Base-by-base conservation (phyloP, 2,329 filamentous ascomycete genomes). In the Elsinoe arachidis region DNA sequence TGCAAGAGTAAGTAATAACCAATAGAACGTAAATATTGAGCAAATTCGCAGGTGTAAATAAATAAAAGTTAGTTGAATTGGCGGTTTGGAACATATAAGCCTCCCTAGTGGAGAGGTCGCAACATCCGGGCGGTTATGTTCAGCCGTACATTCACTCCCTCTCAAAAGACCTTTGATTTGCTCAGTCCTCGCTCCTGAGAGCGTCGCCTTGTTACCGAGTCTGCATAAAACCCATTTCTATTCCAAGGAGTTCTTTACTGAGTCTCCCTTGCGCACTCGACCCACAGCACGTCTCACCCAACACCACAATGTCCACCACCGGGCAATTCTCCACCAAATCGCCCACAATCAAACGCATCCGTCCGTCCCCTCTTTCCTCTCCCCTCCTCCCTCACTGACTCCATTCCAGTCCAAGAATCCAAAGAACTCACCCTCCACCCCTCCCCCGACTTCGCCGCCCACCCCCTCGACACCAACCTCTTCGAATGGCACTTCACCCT, bases 401-500 rank as follows among this genome's bases (percentile, higher is more conserved):
- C 56, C 17, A 43, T 66, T 70, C 43, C 63, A 89, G 86, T 96
- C 68, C 90, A 89, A 73, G 93, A 97, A 83, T 91, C 92, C 58
- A 80, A 87, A 59, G 93, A 97, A 70, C 82, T 99, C 57, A 84
- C 88, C 60, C 79, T 78, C 59, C 81, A 87, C 37, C 90, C 92
- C 3, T 93, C 89, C 2, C 78, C 88, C 56, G 90, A 96, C 75
- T 95, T 92, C 73, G 83, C 86, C 64, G 93, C 92, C 39, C 79
- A 85, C 3, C 93, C 93, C 0, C 82, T 92, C 61, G 92, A 97
- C 69, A 79, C 83, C 33, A 90, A 97, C 73, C 84, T 99, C 56
- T 96, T 96, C 74, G 91, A 97, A 74, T 99, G 93, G 93, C 93
- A 99, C 76, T 99, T 97, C 74, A 99, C 93, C 0, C 79, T 99